Evolutionary conservation across 805 yeast species (phyloP).

Genomic region (Pichia ethanolica): DNA sequence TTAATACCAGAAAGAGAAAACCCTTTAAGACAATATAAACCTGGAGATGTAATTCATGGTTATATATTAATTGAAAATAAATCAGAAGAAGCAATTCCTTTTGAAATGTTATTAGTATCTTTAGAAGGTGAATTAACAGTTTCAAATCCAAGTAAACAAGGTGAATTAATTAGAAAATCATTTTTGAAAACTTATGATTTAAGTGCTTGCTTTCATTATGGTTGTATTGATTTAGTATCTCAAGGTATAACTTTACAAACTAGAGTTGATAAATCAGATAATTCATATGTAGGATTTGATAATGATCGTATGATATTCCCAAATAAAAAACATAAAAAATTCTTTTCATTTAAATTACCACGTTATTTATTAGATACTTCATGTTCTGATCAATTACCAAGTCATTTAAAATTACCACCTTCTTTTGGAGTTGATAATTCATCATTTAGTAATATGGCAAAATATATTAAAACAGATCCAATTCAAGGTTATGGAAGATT

Average conservation of each 20-base stretch:
- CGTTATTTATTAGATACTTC: conserved; percentile 41
- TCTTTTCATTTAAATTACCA: conserved; percentile 52
- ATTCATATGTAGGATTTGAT: conserved; percentile 33
- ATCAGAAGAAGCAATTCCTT: conserved; percentile 36
- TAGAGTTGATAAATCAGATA: conserved; percentile 18
- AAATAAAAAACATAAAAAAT: conserved; percentile 43
- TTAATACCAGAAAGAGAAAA: conserved; percentile 22
- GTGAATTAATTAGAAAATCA: conserved; percentile 17
- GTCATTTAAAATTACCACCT: conserved; percentile 34
- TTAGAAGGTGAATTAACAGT: conserved; percentile 43
- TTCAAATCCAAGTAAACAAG: conserved; percentile 1
- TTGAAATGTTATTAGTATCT: conserved; percentile 55
- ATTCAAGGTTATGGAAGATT: conserved; percentile 50
- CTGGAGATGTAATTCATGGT: conserved; percentile 64
- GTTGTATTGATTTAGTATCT: conserved; percentile 17
- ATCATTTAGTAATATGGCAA: conserved; percentile 18
- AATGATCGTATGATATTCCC: conserved; percentile 40
- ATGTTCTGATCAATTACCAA: conserved; percentile 36
- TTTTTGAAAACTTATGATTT: conserved; percentile 45
- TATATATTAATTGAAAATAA: conserved; percentile 38
- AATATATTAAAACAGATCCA: conserved; percentile 25
- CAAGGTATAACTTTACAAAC: conserved; percentile 5
- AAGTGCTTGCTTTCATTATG: conserved; percentile 43
- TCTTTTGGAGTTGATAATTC: conserved; percentile 31
- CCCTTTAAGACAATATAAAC: conserved; percentile 46